A percentile compares a stretch with the other conserved stretches of the same genome.
Evolutionary conservation across 2,329 filamentous ascomycete genomes (phyloP).

Genomic region (Gaeumannomyces tritici): DNA sequence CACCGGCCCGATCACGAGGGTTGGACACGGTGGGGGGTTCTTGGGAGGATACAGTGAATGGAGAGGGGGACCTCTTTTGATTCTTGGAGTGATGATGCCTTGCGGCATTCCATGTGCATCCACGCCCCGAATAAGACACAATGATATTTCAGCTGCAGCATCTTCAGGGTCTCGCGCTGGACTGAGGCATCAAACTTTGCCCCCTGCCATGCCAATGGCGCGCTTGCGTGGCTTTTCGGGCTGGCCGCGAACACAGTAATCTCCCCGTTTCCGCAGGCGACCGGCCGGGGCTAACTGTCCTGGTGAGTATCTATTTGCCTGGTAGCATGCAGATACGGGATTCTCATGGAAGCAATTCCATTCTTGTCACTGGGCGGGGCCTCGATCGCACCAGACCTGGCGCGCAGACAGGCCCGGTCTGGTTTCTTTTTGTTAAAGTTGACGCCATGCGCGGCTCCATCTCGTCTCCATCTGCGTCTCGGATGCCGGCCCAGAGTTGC

Average conservation of each 20-base stretch:
- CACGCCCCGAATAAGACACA: not conserved
- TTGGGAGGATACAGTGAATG: not conserved
- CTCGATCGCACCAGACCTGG: not conserved
- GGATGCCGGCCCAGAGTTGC: too few species aligned
- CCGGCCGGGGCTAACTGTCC: too few species aligned
- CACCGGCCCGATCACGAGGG: not conserved
- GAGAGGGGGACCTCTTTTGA: not conserved
- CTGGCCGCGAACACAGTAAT: not conserved
- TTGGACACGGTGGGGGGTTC: not conserved
- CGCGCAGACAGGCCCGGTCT: not conserved
- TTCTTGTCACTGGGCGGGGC: too few species aligned
- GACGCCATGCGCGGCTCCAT: too few species aligned
- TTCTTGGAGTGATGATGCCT: not conserved
- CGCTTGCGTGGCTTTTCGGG: not conserved
- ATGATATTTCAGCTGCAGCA: not conserved
- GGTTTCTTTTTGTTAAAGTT: too few species aligned
- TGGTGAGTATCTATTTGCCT: too few species aligned
- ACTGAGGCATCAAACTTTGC: not conserved
- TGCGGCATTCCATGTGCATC: not conserved
- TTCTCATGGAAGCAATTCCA: too few species aligned
- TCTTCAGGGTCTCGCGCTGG: not conserved
- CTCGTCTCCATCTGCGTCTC: too few species aligned
- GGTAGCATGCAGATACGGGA: too few species aligned
- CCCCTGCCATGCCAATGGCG: too few species aligned
- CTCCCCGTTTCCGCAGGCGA: too few species aligned